phyloP scores from a whole-genome alignment of 1,284 basidiomycete species.

The Stereum hirsutum region DNA sequence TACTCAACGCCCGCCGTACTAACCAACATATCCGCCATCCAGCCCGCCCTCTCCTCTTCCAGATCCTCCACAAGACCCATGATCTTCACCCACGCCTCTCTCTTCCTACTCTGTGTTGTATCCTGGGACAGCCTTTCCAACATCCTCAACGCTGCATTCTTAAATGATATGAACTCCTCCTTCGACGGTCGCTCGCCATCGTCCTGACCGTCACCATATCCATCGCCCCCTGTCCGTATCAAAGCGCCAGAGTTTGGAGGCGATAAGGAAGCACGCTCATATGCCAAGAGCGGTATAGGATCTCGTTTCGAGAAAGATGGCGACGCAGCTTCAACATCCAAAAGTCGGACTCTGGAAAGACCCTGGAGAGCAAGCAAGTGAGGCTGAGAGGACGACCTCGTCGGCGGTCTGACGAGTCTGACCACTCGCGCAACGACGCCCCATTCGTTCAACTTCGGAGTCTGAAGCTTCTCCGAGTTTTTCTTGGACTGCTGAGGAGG shows the following conservation, averaged over 20 bases:
- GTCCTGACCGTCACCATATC: too few relatives aligned
- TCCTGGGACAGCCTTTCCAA: slow-evolving; percentile 60
- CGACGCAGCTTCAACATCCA: too few relatives aligned
- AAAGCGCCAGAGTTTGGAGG: too few relatives aligned
- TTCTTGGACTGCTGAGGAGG: slow-evolving; percentile 9
- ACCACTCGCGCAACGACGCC: slow-evolving; percentile 50
- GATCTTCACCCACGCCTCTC: slow-evolving; percentile 57
- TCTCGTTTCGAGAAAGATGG: too few relatives aligned
- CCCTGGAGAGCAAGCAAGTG: slow-evolving; percentile 63
- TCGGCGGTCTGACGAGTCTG: slow-evolving; percentile 46
- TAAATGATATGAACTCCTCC: slow-evolving; percentile 58
- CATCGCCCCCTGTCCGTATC: too few relatives aligned
- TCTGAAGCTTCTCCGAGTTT: slow-evolving; percentile 13
- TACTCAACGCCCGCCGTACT: slow-evolving; percentile 46
- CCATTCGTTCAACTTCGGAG: slow-evolving; percentile 20
- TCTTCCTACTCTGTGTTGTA: slow-evolving; percentile 37
- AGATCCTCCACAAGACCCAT: slow-evolving; percentile 57
- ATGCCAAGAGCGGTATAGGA: too few relatives aligned
- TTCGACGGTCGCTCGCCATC: too few relatives aligned
- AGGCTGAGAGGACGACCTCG: slow-evolving; percentile 18
- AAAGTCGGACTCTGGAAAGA: slow-evolving; percentile 43
- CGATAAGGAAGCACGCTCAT: too few relatives aligned
- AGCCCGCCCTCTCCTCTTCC: slow-evolving; percentile 46
- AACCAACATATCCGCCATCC: slow-evolving; percentile 70
- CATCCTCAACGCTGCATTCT: slow-evolving; percentile 50